phyloP scores from a whole-genome alignment of 139 green algal genomes.

The Desmodesmus armatus region DNA sequence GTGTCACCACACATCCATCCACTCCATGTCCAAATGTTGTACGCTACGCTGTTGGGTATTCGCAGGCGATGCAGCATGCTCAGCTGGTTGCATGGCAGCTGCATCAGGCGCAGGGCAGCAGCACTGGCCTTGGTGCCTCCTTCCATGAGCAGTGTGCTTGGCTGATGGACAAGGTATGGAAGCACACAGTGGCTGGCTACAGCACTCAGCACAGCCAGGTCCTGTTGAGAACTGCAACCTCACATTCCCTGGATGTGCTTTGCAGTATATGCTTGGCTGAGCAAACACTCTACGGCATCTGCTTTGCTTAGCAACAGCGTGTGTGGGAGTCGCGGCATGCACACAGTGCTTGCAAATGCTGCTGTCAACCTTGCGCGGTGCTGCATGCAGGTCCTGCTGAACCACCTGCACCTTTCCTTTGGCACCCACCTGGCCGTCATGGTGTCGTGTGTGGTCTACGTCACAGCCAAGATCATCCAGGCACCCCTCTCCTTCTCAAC shows the following conservation, averaged over 20 bases:
- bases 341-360: too few species aligned
- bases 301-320: too few species aligned
- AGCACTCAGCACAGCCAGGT: too few species aligned
- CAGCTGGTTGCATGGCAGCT: conserved; percentile 23
- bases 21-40: neutral
- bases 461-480: conserved; percentile 8
- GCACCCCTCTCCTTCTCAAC: neutral
- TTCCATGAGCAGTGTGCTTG: conserved; percentile 33
- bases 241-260: too few species aligned
- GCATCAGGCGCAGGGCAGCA: conserved; percentile 15
- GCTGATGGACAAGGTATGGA: conserved; percentile 34
- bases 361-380: neutral
- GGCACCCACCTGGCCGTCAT: conserved; percentile 14
- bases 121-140: neutral
- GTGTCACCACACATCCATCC: too few species aligned
- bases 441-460: conserved; percentile 12
- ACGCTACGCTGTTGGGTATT: neutral
- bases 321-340: too few species aligned
- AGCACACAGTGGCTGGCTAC: too few species aligned
- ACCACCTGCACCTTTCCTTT: conserved; percentile 22
- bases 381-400: conserved; percentile 1
- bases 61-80: conserved; percentile 2
- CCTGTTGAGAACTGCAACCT: too few species aligned
- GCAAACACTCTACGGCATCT: too few species aligned
- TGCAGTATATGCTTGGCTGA: too few species aligned